Conservation (phyloP, 768 basidiomycete species). For the Serpula lacrymans region DNA sequence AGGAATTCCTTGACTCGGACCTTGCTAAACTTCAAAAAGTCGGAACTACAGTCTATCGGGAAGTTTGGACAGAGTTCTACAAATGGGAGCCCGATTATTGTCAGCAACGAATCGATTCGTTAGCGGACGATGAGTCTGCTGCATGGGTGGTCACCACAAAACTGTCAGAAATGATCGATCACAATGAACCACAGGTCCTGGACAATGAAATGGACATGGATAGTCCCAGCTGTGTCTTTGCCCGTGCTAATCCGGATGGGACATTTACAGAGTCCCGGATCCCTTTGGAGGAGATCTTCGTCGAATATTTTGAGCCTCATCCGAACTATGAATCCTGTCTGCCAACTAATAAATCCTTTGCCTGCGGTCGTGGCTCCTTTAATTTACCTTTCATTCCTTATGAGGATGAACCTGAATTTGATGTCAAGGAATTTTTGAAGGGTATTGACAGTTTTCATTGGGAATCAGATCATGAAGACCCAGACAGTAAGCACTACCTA, state of each 20-base stretch:
- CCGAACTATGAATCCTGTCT: constrained; percentile 46
- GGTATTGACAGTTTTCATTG: constrained; percentile 26
- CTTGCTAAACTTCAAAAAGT: constrained; percentile 14
- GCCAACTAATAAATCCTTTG: constrained; percentile 33
- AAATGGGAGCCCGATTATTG: constrained; percentile 37
- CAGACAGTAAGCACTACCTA: constrained; percentile 41
- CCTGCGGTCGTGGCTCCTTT: too few species aligned
- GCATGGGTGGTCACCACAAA: too few species aligned
- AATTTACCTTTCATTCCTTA: constrained; percentile 46
- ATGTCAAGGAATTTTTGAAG: constrained; percentile 22
- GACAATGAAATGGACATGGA: too few species aligned
- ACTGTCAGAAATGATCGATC: too few species aligned
- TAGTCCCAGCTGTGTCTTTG: too few species aligned
- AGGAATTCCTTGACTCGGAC: too few species aligned
- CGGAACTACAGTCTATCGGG: constrained; percentile 30
- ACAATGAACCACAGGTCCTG: too few species aligned
- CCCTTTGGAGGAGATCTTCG: constrained; percentile 15
- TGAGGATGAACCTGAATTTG: constrained; percentile 43
- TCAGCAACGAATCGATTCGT: constrained; percentile 17
- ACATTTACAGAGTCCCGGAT: too few species aligned
- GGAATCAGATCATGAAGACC: constrained; percentile 42
- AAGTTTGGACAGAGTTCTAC: constrained; percentile 46
- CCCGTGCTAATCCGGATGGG: too few species aligned
- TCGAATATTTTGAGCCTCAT: constrained; percentile 17
- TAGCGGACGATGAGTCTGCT: constrained; percentile 5